phyloP scores from a whole-genome alignment of 257 asterid species.

The Anisodus acutangulus region DNA sequence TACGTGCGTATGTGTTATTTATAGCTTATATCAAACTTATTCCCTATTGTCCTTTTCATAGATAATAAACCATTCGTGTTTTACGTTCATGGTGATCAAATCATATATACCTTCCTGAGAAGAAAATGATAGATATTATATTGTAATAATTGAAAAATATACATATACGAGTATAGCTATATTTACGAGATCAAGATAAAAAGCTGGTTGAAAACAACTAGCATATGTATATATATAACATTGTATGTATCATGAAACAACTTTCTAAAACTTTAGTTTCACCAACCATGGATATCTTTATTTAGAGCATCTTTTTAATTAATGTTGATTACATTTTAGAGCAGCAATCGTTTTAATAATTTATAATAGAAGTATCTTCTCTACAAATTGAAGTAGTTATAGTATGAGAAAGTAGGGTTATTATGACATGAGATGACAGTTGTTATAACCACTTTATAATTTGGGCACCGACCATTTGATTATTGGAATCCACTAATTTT shows the following conservation, averaged over 20 bases:
- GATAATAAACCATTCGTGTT: no score
- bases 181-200: background rate
- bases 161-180: no score
- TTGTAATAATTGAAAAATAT: no score
- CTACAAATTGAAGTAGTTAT: no score
- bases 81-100: no score
- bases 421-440: background rate
- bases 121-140: no score
- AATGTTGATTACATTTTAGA: background rate
- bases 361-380: no score
- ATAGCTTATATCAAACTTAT: no score
- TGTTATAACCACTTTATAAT: background rate
- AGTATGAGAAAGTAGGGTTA: background rate
- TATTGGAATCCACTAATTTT: background rate
- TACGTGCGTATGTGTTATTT: no score
- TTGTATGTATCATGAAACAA: background rate
- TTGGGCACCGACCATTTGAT: constrained; percentile 2
- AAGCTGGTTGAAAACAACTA: background rate
- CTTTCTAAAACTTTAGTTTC: background rate
- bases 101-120: no score
- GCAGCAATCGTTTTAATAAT: background rate
- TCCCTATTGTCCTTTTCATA: no score
- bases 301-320: background rate
- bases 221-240: background rate
- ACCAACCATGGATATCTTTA: background rate